Conservation (phyloP, 345 rosid species). For the Aethionema arabicum region DNA sequence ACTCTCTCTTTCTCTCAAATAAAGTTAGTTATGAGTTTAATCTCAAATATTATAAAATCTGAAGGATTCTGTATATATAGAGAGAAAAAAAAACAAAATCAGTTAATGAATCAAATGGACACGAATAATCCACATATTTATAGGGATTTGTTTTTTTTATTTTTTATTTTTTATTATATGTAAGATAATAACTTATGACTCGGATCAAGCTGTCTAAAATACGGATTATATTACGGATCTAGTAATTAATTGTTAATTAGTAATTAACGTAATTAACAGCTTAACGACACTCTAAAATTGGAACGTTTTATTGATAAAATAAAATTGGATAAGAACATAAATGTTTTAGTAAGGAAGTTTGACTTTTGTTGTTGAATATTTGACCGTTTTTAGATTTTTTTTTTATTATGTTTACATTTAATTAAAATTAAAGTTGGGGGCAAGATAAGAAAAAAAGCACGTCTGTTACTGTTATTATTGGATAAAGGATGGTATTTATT, state of each 20-base stretch:
- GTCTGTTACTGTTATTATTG: not conserved
- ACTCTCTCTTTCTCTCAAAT: slow-evolving; percentile 11
- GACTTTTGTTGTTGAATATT: not conserved
- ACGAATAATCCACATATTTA: slow-evolving; percentile 31
- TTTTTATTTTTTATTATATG: no score
- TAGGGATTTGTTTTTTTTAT: slow-evolving; percentile 11
- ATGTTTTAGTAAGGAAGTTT: not conserved
- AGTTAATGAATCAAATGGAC: slow-evolving; percentile 29
- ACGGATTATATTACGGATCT: not conserved
- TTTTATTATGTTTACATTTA: not conserved
- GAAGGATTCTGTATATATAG: slow-evolving; percentile 30
- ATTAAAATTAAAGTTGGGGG: not conserved
- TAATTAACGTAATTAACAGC: not conserved
- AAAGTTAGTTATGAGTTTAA: slow-evolving; percentile 30
- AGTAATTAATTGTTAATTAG: no score
- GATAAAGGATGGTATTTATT: slow-evolving; percentile 15
- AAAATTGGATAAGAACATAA: slow-evolving; percentile 23
- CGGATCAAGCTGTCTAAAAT: slow-evolving; percentile 28
- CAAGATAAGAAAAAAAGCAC: not conserved
- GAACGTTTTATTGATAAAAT: not conserved
- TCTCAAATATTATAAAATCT: slow-evolving; percentile 20
- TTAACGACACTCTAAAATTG: slow-evolving; percentile 5
- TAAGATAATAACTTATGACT: slow-evolving; percentile 14
- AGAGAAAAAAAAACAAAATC: slow-evolving; percentile 9
- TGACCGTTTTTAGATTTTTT: slow-evolving; percentile 1